Evolutionary conservation across 2,329 filamentous ascomycete species (phyloP).

Genomic region (Endothia cerciana): DNA sequence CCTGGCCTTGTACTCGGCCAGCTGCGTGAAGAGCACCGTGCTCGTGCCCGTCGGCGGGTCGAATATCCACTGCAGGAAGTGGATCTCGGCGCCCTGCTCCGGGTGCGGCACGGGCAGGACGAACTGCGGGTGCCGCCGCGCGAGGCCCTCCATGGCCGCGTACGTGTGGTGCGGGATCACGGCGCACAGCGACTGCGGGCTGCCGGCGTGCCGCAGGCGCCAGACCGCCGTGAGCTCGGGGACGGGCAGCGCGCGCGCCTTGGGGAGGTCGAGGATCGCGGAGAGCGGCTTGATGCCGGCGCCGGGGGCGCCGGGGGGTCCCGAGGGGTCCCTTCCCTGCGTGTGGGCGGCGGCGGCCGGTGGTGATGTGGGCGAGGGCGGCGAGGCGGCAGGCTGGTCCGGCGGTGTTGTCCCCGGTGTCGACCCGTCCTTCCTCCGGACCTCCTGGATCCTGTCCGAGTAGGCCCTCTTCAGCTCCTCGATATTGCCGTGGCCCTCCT

Average conservation of each 20-base stretch:
- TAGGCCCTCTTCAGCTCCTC: slow-evolving; percentile 81
- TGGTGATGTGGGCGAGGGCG: slow-evolving; percentile 27
- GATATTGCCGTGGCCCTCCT: slow-evolving; percentile 71
- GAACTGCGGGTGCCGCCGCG: slow-evolving; percentile 81
- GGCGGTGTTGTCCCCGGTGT: slow-evolving; percentile 37
- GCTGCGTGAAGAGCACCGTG: slow-evolving; percentile 88
- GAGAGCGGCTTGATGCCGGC: slow-evolving; percentile 50
- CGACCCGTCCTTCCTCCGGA: slow-evolving; percentile 69
- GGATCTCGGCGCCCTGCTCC: slow-evolving; percentile 79
- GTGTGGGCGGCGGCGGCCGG: slow-evolving; percentile 31
- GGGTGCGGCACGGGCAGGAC: slow-evolving; percentile 81
- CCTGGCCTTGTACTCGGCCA: slow-evolving; percentile 89
- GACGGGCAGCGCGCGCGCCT: slow-evolving; percentile 70
- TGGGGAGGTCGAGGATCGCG: slow-evolving; percentile 74
- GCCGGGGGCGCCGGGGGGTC: slow-evolving; percentile 8
- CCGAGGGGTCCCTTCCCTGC: slow-evolving; percentile 33
- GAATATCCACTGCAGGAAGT: slow-evolving; percentile 96
- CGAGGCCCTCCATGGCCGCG: slow-evolving; percentile 69
- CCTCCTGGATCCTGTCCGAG: slow-evolving; percentile 75
- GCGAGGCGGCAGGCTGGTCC: neutral
- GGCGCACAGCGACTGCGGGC: slow-evolving; percentile 80
- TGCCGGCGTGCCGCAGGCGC: slow-evolving; percentile 81
- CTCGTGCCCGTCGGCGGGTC: slow-evolving; percentile 66
- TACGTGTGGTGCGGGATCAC: slow-evolving; percentile 77
- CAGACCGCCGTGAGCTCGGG: slow-evolving; percentile 88